These are phyloP conservation scores for Fusarium sterilihyphosum DNA, from an alignment of 2,329 filamentous ascomycete genomes.

Conservation along the genomic window DNA sequence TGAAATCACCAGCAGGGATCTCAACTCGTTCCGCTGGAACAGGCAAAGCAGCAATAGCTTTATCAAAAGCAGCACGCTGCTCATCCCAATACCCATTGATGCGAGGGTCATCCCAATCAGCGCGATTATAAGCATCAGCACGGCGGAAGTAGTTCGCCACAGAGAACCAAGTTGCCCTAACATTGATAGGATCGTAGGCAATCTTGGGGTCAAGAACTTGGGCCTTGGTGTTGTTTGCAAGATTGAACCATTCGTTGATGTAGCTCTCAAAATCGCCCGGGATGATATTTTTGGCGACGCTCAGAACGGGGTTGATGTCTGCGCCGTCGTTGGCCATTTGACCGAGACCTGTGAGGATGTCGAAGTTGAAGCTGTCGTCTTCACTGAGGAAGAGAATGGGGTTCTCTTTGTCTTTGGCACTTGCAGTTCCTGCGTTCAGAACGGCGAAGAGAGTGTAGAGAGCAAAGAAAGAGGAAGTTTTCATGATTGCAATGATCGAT, in stretches of 20 bases:
- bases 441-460: rapidly evolving
- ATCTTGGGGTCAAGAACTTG: slow-evolving; percentile 31
- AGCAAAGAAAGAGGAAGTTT: neutral
- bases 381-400: slow-evolving; percentile 18
- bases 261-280: slow-evolving; percentile 40
- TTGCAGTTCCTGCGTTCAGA: neutral
- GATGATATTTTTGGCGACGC: slow-evolving; percentile 38
- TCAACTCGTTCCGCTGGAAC: slow-evolving; percentile 50
- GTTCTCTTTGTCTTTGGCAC: neutral
- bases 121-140: slow-evolving; percentile 55
- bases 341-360: slow-evolving; percentile 16
- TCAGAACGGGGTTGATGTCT: slow-evolving; percentile 48
- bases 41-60: slow-evolving; percentile 48
- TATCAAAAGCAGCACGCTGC: slow-evolving; percentile 51
- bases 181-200: slow-evolving; percentile 37
- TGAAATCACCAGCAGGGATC: slow-evolving; percentile 44
- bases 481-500: neutral
- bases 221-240: slow-evolving; percentile 37
- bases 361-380: slow-evolving; percentile 27
- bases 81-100: slow-evolving; percentile 52
- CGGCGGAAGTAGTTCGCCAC: slow-evolving; percentile 54
- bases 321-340: slow-evolving; percentile 12
- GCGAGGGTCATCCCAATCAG: slow-evolving; percentile 52
- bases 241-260: slow-evolving; percentile 28
- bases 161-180: slow-evolving; percentile 47